Base-by-base conservation (phyloP, 805 yeast species). In the Saturnispora kantuleensis region DNA sequence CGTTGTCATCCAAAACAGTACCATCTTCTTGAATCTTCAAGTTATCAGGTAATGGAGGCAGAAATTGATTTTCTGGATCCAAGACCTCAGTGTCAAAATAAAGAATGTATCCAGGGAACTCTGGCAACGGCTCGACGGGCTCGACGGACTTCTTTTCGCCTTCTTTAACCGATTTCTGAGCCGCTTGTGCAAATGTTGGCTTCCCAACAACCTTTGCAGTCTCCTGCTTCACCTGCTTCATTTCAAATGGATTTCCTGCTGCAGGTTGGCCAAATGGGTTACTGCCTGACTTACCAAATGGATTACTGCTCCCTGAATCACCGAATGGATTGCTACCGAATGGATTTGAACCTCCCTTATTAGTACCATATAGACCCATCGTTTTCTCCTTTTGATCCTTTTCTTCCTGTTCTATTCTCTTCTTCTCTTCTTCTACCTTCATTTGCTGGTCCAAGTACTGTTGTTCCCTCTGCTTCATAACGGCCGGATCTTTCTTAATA, bases 61-160 rank as follows among this genome's bases (percentile, higher is more conserved):
- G 41, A 17, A 59, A 67, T 48, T 69, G 70, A 45, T 69, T 69
- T 46, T 73, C 73, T 2, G 64, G 62, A 55, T 74, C 76, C 55
- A 81, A 69, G 38, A 64, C 71, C 59, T 89, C 97, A 42, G 71
- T 71, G 38, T 85, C 95, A 4, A 86, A 81, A 56, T 76, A 84
- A 3, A 87, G 56, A 52, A 82, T 74, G 56, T 60, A 79, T 4
- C 88, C 89, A 4, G 81, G 80, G 52, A 75, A 84, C 17, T 64
- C 56, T 16, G 83, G 82, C 4, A 70, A 54, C 17, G 37, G 47
- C 10, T 40, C 35, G 1, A 38, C 35, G 5, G 35, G 31, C 16
- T 28, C 30, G 10, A 33, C 15, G 1, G 41, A 35, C n/a, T 21
- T 32, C n/a, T 31, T 26, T 12, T 38, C 18, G 8, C 30, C 5